Conservation (phyloP, 2,329 filamentous ascomycete species). For the Colletotrichum graminicola region DNA sequence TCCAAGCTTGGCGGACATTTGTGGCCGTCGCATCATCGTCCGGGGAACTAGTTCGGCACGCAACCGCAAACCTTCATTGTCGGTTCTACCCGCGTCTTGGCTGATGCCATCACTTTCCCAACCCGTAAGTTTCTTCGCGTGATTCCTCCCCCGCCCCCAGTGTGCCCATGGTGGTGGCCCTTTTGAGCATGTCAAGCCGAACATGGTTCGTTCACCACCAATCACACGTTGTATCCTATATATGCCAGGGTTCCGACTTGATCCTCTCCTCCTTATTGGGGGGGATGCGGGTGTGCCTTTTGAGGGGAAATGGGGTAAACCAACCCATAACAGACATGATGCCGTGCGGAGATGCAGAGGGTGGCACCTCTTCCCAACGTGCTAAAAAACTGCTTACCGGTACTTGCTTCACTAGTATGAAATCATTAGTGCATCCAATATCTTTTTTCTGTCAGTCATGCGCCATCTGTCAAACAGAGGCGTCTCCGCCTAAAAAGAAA, state of each 20-base stretch:
- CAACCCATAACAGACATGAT: conserved; percentile 15
- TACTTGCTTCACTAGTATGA: conserved; percentile 2
- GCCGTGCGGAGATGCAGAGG: conserved; percentile 20
- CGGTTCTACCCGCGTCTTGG: conserved; percentile 21
- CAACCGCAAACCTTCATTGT: conserved; percentile 10
- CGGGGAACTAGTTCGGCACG: conserved; percentile 21
- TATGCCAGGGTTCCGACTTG: background rate
- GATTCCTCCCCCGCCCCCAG: conserved; percentile 4
- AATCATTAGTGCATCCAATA: background rate
- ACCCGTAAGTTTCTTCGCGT: conserved; percentile 1
- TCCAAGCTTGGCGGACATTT: background rate
- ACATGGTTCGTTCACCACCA: conserved; percentile 4
- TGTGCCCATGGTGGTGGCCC: background rate
- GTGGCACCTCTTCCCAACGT: background rate
- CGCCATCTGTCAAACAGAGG: background rate
- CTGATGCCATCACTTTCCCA: conserved; percentile 29
- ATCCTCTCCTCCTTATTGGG: background rate
- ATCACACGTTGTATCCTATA: conserved; percentile 9
- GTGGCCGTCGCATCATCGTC: conserved; percentile 14
- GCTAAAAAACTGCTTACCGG: conserved; percentile 1
- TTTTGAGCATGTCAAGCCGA: conserved; percentile 22
- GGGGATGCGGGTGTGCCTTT: background rate
- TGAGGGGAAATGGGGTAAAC: conserved; percentile 21
- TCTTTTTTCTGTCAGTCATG: conserved; percentile 12
- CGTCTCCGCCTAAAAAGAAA: background rate